Percentiles rank a stretch among this genome's conserved stretches.
phyloP scores from a whole-genome alignment of 2,329 filamentous ascomycete species.

The Dactylonectria estremocensis region DNA sequence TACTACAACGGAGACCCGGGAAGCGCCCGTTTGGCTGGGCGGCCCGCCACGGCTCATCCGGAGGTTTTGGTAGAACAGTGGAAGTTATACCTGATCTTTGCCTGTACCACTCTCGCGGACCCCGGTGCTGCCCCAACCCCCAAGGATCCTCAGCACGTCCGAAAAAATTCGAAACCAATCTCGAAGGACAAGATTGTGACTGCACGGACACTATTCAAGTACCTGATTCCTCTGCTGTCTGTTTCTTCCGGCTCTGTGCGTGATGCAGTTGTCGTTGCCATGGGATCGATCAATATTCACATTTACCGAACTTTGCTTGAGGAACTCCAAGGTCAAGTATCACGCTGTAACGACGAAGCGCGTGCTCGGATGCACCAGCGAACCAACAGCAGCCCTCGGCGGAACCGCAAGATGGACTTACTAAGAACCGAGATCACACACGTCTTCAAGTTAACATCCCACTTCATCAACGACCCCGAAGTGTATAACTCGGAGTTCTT shows the following conservation, averaged over 20 bases:
- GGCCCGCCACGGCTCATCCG: slow-evolving; percentile 80
- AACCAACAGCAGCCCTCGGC: slow-evolving; percentile 84
- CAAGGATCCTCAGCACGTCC: slow-evolving; percentile 79
- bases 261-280: slow-evolving; percentile 89
- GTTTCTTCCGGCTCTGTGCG: slow-evolving; percentile 85
- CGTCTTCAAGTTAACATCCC: slow-evolving; percentile 93
- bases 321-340: slow-evolving; percentile 88
- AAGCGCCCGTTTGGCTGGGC: slow-evolving; percentile 65
- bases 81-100: slow-evolving; percentile 98
- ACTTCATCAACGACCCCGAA: slow-evolving; percentile 85
- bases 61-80: slow-evolving; percentile 96
- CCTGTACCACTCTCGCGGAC: slow-evolving; percentile 93
- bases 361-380: slow-evolving; percentile 89
- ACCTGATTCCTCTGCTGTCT: slow-evolving; percentile 88
- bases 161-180: slow-evolving; percentile 82
- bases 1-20: slow-evolving; percentile 74
- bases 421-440: slow-evolving; percentile 95
- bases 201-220: slow-evolving; percentile 90
- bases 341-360: slow-evolving; percentile 89
- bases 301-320: slow-evolving; percentile 93
- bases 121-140: slow-evolving; percentile 71
- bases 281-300: slow-evolving; percentile 95
- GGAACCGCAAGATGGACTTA: slow-evolving; percentile 87
- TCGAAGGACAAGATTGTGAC: slow-evolving; percentile 86
- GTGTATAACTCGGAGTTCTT: slow-evolving; percentile 93